These are phyloP conservation scores for Petunia axillaris DNA, from an alignment of 257 asterid species.

Conservation along the genomic window DNA sequence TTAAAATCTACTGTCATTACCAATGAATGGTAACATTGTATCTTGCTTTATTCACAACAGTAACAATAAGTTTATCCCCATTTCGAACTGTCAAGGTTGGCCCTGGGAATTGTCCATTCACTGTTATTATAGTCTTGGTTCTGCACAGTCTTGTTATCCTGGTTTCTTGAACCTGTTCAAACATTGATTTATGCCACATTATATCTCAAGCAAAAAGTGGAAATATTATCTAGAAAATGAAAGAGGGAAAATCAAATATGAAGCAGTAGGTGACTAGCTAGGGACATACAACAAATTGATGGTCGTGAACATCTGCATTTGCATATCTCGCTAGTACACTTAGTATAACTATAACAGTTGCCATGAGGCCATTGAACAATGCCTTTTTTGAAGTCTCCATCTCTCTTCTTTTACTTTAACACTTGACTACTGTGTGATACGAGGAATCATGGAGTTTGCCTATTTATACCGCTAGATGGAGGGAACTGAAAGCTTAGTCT, in stretches of 20 bases:
- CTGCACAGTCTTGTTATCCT: slow-evolving; percentile 31
- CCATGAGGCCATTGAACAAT: slow-evolving; percentile 9
- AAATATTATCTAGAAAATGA: neutral
- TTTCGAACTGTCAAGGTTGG: slow-evolving; percentile 35
- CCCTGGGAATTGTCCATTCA: slow-evolving; percentile 39
- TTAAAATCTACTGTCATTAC: neutral
- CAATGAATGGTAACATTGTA: slow-evolving; percentile 39
- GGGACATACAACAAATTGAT: slow-evolving; percentile 45
- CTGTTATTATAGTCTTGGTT: slow-evolving; percentile 30
- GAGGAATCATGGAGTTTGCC: neutral
- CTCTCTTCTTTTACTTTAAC: neutral
- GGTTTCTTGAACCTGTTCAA: slow-evolving; percentile 30
- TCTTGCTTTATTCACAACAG: slow-evolving; percentile 27
- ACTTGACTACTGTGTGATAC: neutral
- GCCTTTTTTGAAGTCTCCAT: slow-evolving; percentile 8
- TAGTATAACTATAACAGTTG: slow-evolving; percentile 1
- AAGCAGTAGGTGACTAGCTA: neutral
- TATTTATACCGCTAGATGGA: slow-evolving; percentile 32
- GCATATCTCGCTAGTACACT: slow-evolving; percentile 7
- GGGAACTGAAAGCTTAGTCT: neutral
- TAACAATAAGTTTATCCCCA: slow-evolving; percentile 35
- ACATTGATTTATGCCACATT: neutral
- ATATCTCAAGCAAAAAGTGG: neutral
- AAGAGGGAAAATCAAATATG: neutral
- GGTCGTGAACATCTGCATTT: slow-evolving; percentile 22